Evolutionary conservation across 768 basidiomycete genomes (phyloP), one percentile per base, ranked within the genome.

Genomic region (Tephrocybe sp.): DNA sequence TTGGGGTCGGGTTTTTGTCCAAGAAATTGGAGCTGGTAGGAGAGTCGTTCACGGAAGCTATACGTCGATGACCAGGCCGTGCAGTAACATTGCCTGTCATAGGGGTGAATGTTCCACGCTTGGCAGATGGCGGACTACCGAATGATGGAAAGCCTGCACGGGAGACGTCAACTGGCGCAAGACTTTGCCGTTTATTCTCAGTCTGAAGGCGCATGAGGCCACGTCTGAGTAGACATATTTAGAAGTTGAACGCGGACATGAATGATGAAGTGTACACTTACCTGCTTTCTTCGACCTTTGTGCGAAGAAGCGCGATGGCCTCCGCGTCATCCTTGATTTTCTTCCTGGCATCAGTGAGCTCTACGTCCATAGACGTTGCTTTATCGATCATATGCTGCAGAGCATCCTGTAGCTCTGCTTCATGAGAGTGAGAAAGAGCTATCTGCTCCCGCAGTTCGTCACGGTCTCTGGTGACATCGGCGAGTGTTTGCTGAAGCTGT

Each of bases 211-310:
- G 80, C 91, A 93, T 93, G 44, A 93, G 74, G 21, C 88, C 91
- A 38, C 90, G 86, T 58, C 90, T 90, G 11, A 56, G 38, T 12
- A 45, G 54, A 27, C 16, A 50, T 27, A 29, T 51, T 40, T 23
- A 31, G 27, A 25, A 29, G 15, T 36, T n/a, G 11, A 29, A 29
- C 5, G 18, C 25, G 18, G 40, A 47, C 42, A 37, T 31, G 30
- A 13, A 56, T 38, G 33, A 41, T 34, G 33, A n/a, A n/a, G n/a
- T n/a, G n/a, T n/a, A n/a, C 27, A 61, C 78, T 18, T 57, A 88
- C 89, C 90, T 78, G 74, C 88, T 90, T 66, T 92, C 90, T 59
- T 92, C 90, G 3, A 92, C 88, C 64, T 91, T 92, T n/a, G 80
- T 74, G 29, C 91, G 78, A 42, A 93, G 70, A 65, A 92, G 68